Base-by-base conservation (phyloP, 1,284 basidiomycete genomes). In the Pisolithus thermaeus region DNA sequence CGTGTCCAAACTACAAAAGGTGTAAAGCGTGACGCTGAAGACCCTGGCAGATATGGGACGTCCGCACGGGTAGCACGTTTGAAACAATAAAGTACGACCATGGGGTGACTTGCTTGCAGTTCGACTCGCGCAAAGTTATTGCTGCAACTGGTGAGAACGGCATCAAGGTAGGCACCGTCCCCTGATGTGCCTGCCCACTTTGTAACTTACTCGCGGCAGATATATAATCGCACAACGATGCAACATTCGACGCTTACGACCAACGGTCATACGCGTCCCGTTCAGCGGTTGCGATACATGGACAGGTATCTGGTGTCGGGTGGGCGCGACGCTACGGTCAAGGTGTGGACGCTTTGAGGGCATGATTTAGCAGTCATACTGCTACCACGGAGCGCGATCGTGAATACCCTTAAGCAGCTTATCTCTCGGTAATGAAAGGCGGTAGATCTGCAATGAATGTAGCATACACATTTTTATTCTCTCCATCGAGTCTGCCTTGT, bases 221-320 rank as follows among this genome's bases (percentile, higher is more conserved):
- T 96, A 41, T 99, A 94, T 73, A 99, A 99, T 70, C 87, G 96
- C 32, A 98, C 93, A 14, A 94, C 88, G 55, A 84, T 89, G 74
- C 90, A 95, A 66, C 87, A 94, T 58, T 88, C 90, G 9, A 80
- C 87, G 36, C 72, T 99, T 49, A 69, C 80, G 42, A 90, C 88
- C 22, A 97, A 98, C 64, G 97, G 96, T 11, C 97, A 99, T 69
- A 90, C 82, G 22, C 84, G 83, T 58, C 94, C 95, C 0, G 88
- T 86, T n/a, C 92, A 97, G 70, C 80, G 81, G 57, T 73, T 99
- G 59, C 80, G 96, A 50, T 99, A 97, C 71, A 97, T 98, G 85
- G 96, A 99, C 71, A 84, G 88, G 54, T 99, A 98, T 70, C 77
- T 97, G 46, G 87, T 93, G 38, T 90, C 90, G 25, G 97, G 97